Conservation (phyloP, 306 rosid genomes). For the Cucumis hystrix region DNA sequence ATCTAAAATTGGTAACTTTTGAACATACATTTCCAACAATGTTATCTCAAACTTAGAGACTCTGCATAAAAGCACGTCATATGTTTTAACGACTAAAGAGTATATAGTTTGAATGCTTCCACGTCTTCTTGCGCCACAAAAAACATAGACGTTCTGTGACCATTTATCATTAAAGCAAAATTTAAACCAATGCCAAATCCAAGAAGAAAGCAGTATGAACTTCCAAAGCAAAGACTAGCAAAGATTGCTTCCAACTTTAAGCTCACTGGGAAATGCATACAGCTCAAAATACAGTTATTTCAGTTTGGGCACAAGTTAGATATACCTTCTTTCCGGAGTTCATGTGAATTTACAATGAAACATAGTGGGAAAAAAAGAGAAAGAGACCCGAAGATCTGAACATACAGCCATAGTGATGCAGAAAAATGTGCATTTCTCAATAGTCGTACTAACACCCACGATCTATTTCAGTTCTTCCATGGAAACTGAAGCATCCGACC, state of each 20-base stretch:
- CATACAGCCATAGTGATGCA: background rate
- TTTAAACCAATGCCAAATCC: background rate
- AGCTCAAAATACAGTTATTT: background rate
- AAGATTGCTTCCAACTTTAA: background rate
- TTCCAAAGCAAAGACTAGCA: background rate
- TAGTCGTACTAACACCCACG: background rate
- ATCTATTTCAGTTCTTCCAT: constrained; percentile 50
- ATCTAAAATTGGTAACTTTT: too few relatives aligned
- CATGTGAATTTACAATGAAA: background rate
- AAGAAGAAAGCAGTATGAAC: background rate
- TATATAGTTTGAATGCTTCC: too few relatives aligned
- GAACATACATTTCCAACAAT: too few relatives aligned
- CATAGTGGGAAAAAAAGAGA: background rate
- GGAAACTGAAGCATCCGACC: constrained; percentile 62
- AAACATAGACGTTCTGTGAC: background rate
- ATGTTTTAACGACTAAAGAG: too few relatives aligned
- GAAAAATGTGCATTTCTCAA: background rate
- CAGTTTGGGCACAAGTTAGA: background rate
- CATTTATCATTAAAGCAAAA: background rate
- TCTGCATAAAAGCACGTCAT: too few relatives aligned
- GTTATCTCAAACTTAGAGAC: too few relatives aligned
- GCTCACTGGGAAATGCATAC: background rate
- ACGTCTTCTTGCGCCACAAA: too few relatives aligned
- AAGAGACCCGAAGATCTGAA: background rate
- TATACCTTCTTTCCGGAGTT: background rate